A percentile compares a stretch with the other conserved stretches of the same genome.
Conservation (phyloP, 768 basidiomycete species). For the Tricholoma flavovirens region DNA sequence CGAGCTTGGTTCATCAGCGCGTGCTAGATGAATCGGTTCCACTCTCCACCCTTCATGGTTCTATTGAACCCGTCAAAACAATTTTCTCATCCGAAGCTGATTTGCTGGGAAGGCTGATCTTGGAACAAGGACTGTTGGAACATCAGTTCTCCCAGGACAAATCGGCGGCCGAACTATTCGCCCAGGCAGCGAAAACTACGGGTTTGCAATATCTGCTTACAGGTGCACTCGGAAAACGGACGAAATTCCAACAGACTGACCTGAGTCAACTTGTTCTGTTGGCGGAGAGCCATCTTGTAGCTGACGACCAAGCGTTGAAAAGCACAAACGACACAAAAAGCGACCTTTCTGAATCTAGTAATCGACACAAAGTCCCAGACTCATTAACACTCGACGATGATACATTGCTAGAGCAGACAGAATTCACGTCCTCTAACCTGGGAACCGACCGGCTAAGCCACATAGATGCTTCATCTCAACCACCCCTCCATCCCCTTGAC, state of each 20-base stretch:
- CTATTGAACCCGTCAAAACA: slow-evolving; percentile 36
- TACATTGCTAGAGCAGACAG: slow-evolving; percentile 89
- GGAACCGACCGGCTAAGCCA: slow-evolving; percentile 47
- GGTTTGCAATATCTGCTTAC: slow-evolving; percentile 87
- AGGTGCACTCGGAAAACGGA: slow-evolving; percentile 88
- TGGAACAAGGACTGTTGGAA: slow-evolving; percentile 77
- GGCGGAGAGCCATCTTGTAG: slow-evolving; percentile 69
- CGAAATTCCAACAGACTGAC: slow-evolving; percentile 85
- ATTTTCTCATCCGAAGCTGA: slow-evolving; percentile 49
- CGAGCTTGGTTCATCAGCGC: slow-evolving; percentile 65
- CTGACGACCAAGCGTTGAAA: slow-evolving; percentile 18
- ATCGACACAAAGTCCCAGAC: slow-evolving; percentile 53
- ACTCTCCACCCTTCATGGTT: slow-evolving; percentile 36
- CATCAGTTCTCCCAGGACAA: slow-evolving; percentile 76
- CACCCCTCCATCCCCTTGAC: slow-evolving; percentile 85
- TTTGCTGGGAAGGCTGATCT: slow-evolving; percentile 56
- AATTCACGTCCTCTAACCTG: slow-evolving; percentile 74
- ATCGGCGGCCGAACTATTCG: slow-evolving; percentile 68
- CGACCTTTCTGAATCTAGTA: slow-evolving; percentile 5
- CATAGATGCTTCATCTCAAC: slow-evolving; percentile 80
- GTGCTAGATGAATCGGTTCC: slow-evolving; percentile 81
- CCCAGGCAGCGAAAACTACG: slow-evolving; percentile 69
- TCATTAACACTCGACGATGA: slow-evolving; percentile 88
- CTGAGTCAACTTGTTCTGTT: slow-evolving; percentile 89
- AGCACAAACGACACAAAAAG: slow-evolving; percentile 3